Conservation (phyloP, 116 monocot species). For the Iris pallida region DNA sequence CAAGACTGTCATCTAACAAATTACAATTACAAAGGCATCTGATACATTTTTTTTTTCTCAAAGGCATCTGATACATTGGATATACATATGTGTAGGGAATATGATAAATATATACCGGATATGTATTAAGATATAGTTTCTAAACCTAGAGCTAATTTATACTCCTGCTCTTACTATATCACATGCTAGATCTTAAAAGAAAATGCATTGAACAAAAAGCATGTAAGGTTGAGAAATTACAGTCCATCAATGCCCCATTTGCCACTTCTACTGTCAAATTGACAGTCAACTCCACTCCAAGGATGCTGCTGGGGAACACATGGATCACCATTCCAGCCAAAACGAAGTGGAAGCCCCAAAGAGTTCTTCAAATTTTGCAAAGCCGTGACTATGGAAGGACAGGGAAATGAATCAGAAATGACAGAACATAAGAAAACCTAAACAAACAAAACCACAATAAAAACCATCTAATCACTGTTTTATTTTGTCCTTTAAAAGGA, state of each 20-base stretch:
- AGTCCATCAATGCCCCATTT: slow-evolving; percentile 94
- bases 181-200: too few species aligned
- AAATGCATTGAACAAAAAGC: slow-evolving; percentile 1
- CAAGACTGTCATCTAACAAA: too few species aligned
- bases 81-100: too few species aligned
- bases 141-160: background rate
- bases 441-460: background rate
- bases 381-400: slow-evolving; percentile 44
- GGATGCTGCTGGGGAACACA: slow-evolving; percentile 98
- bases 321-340: slow-evolving; percentile 99
- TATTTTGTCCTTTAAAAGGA: too few species aligned
- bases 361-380: slow-evolving; percentile 65
- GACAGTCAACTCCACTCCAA: slow-evolving; percentile 94
- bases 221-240: slow-evolving; percentile 48
- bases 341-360: slow-evolving; percentile 81
- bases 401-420: slow-evolving; percentile 14
- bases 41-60: too few species aligned
- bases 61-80: too few species aligned
- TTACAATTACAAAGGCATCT: too few species aligned
- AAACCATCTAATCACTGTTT: background rate
- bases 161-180: too few species aligned
- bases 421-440: background rate
- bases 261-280: slow-evolving; percentile 44
- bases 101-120: too few species aligned
- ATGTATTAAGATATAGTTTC: background rate